These are phyloP conservation scores for Colletotrichum sp. DNA, from an alignment of 2,329 filamentous ascomycete genomes.

Conservation along the genomic window DNA sequence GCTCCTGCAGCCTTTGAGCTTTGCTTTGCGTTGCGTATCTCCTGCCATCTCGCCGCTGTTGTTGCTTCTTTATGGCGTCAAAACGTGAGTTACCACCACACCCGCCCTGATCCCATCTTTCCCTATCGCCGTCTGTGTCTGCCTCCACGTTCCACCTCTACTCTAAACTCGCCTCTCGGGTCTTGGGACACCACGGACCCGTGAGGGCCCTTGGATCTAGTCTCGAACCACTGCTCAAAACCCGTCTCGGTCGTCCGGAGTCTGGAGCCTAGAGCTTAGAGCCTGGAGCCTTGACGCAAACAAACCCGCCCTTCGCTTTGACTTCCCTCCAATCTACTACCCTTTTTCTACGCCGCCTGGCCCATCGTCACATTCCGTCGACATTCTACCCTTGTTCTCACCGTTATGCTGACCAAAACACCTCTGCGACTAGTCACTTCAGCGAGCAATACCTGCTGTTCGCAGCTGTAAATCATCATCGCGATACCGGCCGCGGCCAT, in stretches of 20 bases:
- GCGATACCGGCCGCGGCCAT: slow-evolving; percentile 23
- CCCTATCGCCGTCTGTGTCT: background rate
- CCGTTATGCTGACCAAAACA: slow-evolving; percentile 17
- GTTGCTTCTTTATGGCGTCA: slow-evolving; percentile 24
- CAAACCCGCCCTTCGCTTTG: slow-evolving; percentile 13
- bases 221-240: background rate
- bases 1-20: background rate
- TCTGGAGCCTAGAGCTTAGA: slow-evolving; percentile 3
- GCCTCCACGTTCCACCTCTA: background rate
- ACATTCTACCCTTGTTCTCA: background rate
- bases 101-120: background rate
- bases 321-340: background rate
- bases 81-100: slow-evolving; percentile 18
- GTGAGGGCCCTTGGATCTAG: background rate
- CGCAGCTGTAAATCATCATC: slow-evolving; percentile 3
- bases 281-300: slow-evolving; percentile 1
- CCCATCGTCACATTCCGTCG: background rate
- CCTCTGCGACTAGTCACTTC: slow-evolving; percentile 14
- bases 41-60: background rate
- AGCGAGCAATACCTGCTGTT: slow-evolving; percentile 23
- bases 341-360: background rate
- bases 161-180: background rate
- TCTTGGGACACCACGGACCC: slow-evolving; percentile 13
- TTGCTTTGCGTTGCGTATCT: background rate
- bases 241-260: background rate